Percentiles rank a stretch among this genome's conserved stretches.
Conservation (phyloP, 2,329 filamentous ascomycete genomes). For the Claviceps sp. region DNA sequence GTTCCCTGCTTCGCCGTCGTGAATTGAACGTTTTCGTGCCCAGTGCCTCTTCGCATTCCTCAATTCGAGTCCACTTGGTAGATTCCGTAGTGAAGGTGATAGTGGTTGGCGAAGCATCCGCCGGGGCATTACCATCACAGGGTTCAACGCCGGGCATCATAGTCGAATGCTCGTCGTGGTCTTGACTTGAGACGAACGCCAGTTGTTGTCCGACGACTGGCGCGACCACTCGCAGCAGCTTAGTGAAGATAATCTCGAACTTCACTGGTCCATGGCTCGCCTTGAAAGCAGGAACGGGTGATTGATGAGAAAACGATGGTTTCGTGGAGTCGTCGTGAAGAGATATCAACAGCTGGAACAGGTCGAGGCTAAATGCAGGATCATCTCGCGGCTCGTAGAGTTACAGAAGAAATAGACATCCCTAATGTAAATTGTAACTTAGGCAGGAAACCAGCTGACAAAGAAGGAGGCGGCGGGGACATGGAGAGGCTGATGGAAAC, state of each 20-base stretch:
- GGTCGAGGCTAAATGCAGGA: neutral
- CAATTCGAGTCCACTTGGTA: constrained; percentile 1
- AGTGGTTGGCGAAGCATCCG: neutral
- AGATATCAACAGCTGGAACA: neutral
- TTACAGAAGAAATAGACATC: neutral
- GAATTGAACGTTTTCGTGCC: neutral
- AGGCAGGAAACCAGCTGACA: neutral
- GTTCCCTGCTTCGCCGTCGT: neutral
- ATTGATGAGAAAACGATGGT: neutral
- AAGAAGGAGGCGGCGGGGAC: neutral
- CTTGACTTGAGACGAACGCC: neutral
- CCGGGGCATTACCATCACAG: neutral
- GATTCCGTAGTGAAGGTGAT: neutral
- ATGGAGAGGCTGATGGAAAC: neutral
- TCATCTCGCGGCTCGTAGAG: neutral
- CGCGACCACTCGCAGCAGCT: neutral
- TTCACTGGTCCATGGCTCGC: neutral
- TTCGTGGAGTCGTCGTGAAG: neutral
- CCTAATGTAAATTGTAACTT: neutral
- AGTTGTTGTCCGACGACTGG: neutral
- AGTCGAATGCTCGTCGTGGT: neutral
- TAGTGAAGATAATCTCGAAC: neutral
- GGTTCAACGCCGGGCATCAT: neutral
- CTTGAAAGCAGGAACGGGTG: no score
- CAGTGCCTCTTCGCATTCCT: neutral